Percentiles rank a stretch among this genome's conserved stretches.
These are phyloP conservation scores for Leucosporidium creatinivorum DNA, from an alignment of 768 basidiomycete genomes.

Conservation along the genomic window DNA sequence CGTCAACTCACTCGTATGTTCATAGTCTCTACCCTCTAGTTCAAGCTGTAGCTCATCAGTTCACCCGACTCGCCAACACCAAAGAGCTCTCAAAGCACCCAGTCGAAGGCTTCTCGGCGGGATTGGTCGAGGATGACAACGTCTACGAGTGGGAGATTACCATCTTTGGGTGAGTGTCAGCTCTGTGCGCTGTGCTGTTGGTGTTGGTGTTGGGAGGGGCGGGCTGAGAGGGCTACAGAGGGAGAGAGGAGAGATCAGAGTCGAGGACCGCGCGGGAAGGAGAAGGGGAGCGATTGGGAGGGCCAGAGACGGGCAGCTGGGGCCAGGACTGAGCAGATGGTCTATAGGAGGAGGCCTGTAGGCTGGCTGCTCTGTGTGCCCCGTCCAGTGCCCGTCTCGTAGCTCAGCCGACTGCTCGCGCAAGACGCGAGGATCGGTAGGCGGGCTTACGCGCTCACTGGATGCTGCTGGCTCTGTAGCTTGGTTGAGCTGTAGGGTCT, in stretches of 20 bases:
- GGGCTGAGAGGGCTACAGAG: neutral
- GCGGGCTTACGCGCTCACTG: neutral
- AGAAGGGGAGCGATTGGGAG: too few species aligned
- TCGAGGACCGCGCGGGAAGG: neutral
- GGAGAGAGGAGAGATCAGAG: neutral
- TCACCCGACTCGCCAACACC: too few species aligned
- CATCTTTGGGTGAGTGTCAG: conserved; percentile 32
- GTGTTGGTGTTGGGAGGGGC: too few species aligned
- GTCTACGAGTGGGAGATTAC: conserved; percentile 76
- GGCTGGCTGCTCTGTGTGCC: too few species aligned
- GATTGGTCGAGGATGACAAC: conserved; percentile 90
- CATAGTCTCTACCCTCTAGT: too few species aligned
- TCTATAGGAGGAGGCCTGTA: too few species aligned
- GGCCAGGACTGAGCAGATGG: neutral
- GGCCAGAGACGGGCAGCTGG: too few species aligned
- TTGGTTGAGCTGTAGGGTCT: neutral
- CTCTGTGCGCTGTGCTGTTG: neutral
- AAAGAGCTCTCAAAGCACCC: conserved; percentile 88
- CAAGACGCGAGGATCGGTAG: neutral
- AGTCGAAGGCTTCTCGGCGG: conserved; percentile 96
- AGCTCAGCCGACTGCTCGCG: too few species aligned
- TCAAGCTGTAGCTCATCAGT: too few species aligned
- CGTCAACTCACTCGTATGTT: conserved; percentile 3
- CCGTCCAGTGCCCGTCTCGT: too few species aligned
- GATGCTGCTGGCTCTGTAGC: neutral